phyloP scores from a whole-genome alignment of 2,329 filamentous ascomycete species.

The Calonectria montana region DNA sequence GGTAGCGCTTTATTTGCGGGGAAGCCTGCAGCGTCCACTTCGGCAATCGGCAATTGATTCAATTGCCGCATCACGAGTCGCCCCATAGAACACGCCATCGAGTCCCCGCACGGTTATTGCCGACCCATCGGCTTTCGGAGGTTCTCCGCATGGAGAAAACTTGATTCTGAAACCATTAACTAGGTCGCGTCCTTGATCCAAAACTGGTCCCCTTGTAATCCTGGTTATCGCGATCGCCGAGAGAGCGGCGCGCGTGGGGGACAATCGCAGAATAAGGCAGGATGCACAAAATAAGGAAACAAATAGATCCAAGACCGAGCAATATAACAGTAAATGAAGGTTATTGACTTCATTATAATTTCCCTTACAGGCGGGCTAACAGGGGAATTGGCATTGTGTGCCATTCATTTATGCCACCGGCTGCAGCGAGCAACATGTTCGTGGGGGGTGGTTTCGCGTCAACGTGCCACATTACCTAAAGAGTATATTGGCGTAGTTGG shows the following conservation, averaged over 20 bases:
- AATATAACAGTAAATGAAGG: too few species aligned
- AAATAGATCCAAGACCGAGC: too few species aligned
- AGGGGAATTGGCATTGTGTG: too few species aligned
- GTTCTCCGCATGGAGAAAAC: conserved; percentile 3
- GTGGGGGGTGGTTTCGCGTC: not conserved
- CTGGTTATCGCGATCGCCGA: not conserved
- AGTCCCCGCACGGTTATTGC: not conserved
- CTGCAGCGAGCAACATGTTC: not conserved
- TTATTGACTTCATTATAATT: too few species aligned
- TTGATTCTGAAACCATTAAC: not conserved
- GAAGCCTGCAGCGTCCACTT: not conserved
- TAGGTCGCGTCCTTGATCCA: not conserved
- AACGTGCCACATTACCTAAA: not conserved
- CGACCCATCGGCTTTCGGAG: not conserved
- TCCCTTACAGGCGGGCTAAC: too few species aligned
- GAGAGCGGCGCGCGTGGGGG: not conserved
- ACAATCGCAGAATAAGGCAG: too few species aligned
- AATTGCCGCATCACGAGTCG: not conserved
- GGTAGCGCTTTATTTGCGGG: conserved; percentile 1
- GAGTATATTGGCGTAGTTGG: not conserved
- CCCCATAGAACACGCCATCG: conserved; percentile 6
- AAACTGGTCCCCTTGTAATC: not conserved
- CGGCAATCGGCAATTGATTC: conserved; percentile 14
- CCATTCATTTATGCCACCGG: too few species aligned
- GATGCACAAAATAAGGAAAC: too few species aligned